phyloP scores from a whole-genome alignment of 2,329 filamentous ascomycete genomes.

The Anisogramma anomala region DNA sequence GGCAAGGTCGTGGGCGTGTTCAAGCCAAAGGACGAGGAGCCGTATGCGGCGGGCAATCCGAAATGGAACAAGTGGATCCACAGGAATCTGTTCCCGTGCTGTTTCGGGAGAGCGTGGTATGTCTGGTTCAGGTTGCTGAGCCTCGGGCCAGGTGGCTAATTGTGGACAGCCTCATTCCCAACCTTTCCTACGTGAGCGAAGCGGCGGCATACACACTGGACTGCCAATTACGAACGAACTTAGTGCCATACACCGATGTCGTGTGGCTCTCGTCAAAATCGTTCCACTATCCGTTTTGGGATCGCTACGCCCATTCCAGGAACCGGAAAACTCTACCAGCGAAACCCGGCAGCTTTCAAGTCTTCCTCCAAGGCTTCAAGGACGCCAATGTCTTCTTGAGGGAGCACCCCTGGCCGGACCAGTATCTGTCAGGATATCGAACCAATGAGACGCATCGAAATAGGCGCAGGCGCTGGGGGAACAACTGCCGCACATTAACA shows the following conservation, averaged over 20 bases:
- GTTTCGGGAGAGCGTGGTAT: constrained; percentile 81
- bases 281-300: constrained; percentile 98
- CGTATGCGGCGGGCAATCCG: constrained; percentile 90
- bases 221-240: constrained; percentile 73
- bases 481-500: constrained; percentile 60
- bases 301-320: constrained; percentile 74
- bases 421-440: constrained; percentile 61
- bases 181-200: constrained; percentile 94
- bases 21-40: constrained; percentile 98
- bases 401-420: constrained; percentile 94
- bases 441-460: constrained; percentile 54
- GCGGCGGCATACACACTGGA: constrained; percentile 94
- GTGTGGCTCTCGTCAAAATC: constrained; percentile 91
- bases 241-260: constrained; percentile 94
- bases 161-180: constrained; percentile 65
- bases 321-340: constrained; percentile 78
- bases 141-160: neutral
- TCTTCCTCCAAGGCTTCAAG: constrained; percentile 93
- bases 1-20: constrained; percentile 96
- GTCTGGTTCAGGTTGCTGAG: neutral
- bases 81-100: constrained; percentile 92
- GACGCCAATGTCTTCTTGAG: constrained; percentile 92
- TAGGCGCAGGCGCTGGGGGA: constrained; percentile 64
- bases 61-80: constrained; percentile 99
- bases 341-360: constrained; percentile 92